Evolutionary conservation across 768 basidiomycete genomes (phyloP).

Genomic region (Leccinellum albellum): DNA sequence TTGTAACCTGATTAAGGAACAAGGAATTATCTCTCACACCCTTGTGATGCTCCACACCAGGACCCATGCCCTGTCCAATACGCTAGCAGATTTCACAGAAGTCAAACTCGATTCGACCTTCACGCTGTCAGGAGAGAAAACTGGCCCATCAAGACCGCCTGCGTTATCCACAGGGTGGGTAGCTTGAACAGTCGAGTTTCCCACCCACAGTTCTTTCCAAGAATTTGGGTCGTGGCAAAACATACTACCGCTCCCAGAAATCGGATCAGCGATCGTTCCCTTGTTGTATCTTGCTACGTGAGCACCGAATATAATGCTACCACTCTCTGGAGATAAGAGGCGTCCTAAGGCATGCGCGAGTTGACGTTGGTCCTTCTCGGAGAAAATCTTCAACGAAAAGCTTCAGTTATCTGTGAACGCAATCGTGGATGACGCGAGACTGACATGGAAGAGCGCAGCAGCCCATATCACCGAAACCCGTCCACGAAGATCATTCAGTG

Average conservation of each 20-base stretch:
- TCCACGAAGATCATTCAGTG: slow-evolving; percentile 45
- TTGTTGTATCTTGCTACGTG: slow-evolving; percentile 19
- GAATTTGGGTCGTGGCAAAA: slow-evolving; percentile 27
- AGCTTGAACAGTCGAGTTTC: neutral
- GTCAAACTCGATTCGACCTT: slow-evolving; percentile 26
- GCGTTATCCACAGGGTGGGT: neutral
- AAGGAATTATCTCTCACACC: neutral
- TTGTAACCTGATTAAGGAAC: no score
- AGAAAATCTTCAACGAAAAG: slow-evolving; percentile 29
- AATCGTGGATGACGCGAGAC: slow-evolving; percentile 7
- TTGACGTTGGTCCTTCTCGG: slow-evolving; percentile 21
- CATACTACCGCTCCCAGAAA: slow-evolving; percentile 4
- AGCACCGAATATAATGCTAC: slow-evolving; percentile 30
- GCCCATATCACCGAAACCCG: slow-evolving; percentile 48
- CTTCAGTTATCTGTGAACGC: slow-evolving; percentile 16
- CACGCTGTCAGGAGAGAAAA: slow-evolving; percentile 33
- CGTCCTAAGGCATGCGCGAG: slow-evolving; percentile 24
- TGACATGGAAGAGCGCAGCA: slow-evolving; percentile 43
- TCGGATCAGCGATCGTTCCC: slow-evolving; percentile 1
- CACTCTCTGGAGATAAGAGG: slow-evolving; percentile 27
- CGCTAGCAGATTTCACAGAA: neutral
- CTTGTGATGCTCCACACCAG: slow-evolving; percentile 23
- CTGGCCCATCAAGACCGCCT: neutral
- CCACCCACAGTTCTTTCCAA: slow-evolving; percentile 28
- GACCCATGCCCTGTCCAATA: neutral